Conservation (phyloP, 2,329 filamentous ascomycete species). For the Epichloe sylvatica region DNA sequence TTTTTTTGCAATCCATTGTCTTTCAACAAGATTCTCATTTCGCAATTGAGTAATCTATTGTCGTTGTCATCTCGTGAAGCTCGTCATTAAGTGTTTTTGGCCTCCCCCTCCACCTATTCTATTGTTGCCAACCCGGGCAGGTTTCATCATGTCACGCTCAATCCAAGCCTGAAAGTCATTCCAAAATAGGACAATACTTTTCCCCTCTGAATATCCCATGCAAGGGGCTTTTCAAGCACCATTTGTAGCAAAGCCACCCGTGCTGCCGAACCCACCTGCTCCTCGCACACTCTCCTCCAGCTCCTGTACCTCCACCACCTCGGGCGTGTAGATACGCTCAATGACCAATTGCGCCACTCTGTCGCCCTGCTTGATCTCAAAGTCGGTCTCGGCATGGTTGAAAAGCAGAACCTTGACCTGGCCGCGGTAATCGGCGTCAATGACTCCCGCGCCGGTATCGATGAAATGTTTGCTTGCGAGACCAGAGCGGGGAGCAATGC, state of each 20-base stretch:
- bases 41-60: no score
- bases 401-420: conserved; percentile 90
- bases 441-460: conserved; percentile 89
- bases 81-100: no score
- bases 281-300: conserved; percentile 84
- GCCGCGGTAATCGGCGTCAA: conserved; percentile 93
- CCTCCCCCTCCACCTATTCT: background rate
- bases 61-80: no score
- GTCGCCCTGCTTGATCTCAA: conserved; percentile 70
- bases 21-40: no score
- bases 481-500: conserved; percentile 80
- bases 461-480: conserved; percentile 91
- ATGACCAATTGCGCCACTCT: conserved; percentile 86
- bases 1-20: no score
- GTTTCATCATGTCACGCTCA: no score
- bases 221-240: background rate
- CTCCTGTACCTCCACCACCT: conserved; percentile 77
- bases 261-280: conserved; percentile 83
- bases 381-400: conserved; percentile 76
- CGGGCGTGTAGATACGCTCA: conserved; percentile 87
- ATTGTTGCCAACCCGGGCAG: background rate
- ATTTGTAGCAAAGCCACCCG: conserved; percentile 33
- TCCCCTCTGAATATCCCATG: background rate
- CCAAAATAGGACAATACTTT: no score
- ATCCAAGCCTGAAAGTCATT: no score